These are phyloP conservation scores for Furcasterigmium furcatum DNA, from an alignment of 2,329 filamentous ascomycete genomes.

Conservation along the genomic window DNA sequence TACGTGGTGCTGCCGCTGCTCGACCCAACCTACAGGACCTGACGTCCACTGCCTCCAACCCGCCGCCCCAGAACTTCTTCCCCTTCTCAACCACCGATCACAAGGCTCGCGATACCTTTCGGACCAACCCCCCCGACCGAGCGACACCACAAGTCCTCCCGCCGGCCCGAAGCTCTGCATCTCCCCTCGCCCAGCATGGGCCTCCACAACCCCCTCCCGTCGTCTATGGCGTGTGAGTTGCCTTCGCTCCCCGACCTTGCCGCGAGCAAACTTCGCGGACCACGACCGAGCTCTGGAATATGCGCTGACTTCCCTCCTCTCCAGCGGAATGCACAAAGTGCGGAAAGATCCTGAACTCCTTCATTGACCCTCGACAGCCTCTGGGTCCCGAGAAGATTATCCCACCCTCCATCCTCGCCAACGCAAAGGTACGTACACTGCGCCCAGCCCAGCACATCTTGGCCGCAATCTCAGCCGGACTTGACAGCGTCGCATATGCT, in stretches of 20 bases:
- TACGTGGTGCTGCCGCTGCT: too few species aligned
- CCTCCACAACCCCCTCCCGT: constrained; percentile 64
- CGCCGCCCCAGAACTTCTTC: constrained; percentile 1
- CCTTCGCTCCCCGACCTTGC: constrained; percentile 11
- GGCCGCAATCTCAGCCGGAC: not conserved
- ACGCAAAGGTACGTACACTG: constrained; percentile 90
- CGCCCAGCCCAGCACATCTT: constrained; percentile 10
- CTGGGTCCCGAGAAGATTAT: constrained; percentile 98
- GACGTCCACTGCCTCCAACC: too few species aligned
- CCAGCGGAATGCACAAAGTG: constrained; percentile 97
- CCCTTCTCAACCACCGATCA: not conserved
- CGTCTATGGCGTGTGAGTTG: constrained; percentile 65
- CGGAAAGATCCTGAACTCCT: constrained; percentile 90
- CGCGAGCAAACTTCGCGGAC: too few species aligned
- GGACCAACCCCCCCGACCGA: not conserved
- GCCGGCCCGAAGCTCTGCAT: not conserved
- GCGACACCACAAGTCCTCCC: too few species aligned
- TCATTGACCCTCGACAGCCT: constrained; percentile 87
- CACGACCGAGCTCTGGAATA: constrained; percentile 9
- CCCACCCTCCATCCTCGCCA: constrained; percentile 81
- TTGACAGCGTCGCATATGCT: constrained; percentile 2
- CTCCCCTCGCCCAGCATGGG: constrained; percentile 41
- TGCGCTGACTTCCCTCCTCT: constrained; percentile 9
- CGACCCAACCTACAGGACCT: too few species aligned
- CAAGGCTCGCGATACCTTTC: too few species aligned